Percentiles rank a stretch among this genome's conserved stretches.
These are phyloP conservation scores for Lactarius quietus DNA, from an alignment of 768 basidiomycete genomes.

Conservation along the genomic window DNA sequence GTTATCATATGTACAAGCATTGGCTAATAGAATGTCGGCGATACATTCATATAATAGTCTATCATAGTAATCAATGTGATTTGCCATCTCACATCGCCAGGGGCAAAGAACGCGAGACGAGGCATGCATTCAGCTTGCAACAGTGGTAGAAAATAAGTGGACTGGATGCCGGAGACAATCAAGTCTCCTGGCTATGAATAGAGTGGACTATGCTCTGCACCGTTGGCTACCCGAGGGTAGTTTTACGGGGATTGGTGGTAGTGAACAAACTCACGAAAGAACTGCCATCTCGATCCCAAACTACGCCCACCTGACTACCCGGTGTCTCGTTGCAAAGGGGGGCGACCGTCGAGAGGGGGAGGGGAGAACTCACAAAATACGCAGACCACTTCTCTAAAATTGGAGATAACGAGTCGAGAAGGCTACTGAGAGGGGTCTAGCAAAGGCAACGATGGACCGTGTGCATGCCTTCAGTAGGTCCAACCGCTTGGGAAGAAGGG, in stretches of 20 bases:
- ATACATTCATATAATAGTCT: background rate
- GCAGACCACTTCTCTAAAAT: background rate
- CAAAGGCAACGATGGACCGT: background rate
- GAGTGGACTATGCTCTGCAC: background rate
- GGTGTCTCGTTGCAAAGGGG: background rate
- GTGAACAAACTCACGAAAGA: background rate
- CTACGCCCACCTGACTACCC: background rate
- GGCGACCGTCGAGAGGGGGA: background rate
- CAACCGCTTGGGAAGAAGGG: background rate
- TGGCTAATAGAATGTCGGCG: background rate
- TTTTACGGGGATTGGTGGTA: background rate
- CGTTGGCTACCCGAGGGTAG: background rate
- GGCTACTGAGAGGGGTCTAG: background rate
- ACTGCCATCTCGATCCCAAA: background rate
- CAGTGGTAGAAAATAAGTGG: background rate
- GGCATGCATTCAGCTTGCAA: background rate
- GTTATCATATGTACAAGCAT: background rate
- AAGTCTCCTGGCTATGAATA: background rate
- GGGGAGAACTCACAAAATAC: background rate
- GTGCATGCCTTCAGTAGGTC: background rate
- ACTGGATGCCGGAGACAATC: background rate
- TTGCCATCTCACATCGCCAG: background rate
- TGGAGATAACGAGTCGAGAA: background rate
- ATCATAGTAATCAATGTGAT: too few relatives aligned
- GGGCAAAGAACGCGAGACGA: background rate